These are phyloP conservation scores for Lithocarpus polystachyus DNA, from an alignment of 306 rosid species.

Conservation along the genomic window DNA sequence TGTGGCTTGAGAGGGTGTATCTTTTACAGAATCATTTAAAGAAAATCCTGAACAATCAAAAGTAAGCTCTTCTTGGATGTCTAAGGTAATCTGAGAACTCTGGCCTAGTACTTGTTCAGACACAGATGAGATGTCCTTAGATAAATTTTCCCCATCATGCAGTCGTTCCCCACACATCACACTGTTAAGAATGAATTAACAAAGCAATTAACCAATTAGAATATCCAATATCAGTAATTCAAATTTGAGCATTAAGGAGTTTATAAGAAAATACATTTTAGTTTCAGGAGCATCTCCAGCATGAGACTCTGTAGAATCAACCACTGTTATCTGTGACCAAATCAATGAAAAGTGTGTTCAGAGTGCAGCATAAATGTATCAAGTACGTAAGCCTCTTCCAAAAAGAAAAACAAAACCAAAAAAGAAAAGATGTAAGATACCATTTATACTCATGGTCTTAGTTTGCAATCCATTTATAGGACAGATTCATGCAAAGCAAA, in stretches of 20 bases:
- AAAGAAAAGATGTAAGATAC: neutral
- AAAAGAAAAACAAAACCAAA: neutral
- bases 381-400: neutral
- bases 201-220: neutral
- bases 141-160: constrained; percentile 18
- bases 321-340: constrained; percentile 36
- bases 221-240: neutral
- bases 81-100: constrained; percentile 22
- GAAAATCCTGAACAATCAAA: constrained; percentile 29
- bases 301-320: constrained; percentile 19
- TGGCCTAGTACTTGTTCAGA: constrained; percentile 28
- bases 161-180: constrained; percentile 20
- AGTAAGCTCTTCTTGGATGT: constrained; percentile 26
- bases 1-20: constrained; percentile 21
- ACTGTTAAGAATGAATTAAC: constrained; percentile 34
- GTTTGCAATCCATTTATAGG: neutral
- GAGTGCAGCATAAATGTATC: neutral
- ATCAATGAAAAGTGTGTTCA: constrained; percentile 9
- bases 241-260: constrained; percentile 9
- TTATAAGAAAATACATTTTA: constrained; percentile 39
- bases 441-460: neutral
- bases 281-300: constrained; percentile 36
- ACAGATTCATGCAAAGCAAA: neutral
- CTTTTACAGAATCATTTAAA: constrained; percentile 26
- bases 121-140: constrained; percentile 21